Percentiles rank a stretch among this genome's conserved stretches.
Conservation (phyloP, 2,329 filamentous ascomycete species). For the Nothopassalora personata region DNA sequence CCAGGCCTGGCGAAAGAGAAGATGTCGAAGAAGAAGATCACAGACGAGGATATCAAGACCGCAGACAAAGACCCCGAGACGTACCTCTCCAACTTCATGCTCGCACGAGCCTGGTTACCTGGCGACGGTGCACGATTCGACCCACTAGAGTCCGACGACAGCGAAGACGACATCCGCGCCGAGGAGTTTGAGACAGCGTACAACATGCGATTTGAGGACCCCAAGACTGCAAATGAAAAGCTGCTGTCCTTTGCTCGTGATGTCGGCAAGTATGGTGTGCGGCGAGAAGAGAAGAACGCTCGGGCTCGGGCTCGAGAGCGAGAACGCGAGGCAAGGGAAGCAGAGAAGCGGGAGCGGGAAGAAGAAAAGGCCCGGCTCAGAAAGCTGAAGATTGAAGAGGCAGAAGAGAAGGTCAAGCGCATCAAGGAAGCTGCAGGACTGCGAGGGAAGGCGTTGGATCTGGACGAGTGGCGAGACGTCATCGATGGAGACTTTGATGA, state of each 20-base stretch:
- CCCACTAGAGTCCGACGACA: constrained; percentile 88
- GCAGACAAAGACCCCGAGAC: constrained; percentile 87
- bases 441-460: constrained; percentile 57
- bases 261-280: constrained; percentile 73
- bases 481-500: constrained; percentile 87
- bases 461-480: constrained; percentile 79
- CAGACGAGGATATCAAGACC: constrained; percentile 61
- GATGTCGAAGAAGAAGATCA: constrained; percentile 35
- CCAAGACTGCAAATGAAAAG: constrained; percentile 78
- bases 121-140: constrained; percentile 62
- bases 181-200: constrained; percentile 90
- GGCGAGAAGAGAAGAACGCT: constrained; percentile 77
- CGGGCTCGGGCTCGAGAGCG: constrained; percentile 73
- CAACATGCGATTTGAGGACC: constrained; percentile 93
- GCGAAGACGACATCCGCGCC: constrained; percentile 65
- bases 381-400: constrained; percentile 85
- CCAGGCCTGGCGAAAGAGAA: constrained; percentile 23
- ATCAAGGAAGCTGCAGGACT: constrained; percentile 87
- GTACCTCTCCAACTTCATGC: constrained; percentile 92
- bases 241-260: constrained; percentile 87
- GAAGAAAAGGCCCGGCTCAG: constrained; percentile 78
- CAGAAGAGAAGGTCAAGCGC: constrained; percentile 77
- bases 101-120: constrained; percentile 82
- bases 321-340: constrained; percentile 71
- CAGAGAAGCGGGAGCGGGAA: constrained; percentile 67